Evolutionary conservation across 192 early-diverging fungal species (phyloP), one percentile per base, ranked within the genome.

Genomic region (Linnemannia hyalina): DNA sequence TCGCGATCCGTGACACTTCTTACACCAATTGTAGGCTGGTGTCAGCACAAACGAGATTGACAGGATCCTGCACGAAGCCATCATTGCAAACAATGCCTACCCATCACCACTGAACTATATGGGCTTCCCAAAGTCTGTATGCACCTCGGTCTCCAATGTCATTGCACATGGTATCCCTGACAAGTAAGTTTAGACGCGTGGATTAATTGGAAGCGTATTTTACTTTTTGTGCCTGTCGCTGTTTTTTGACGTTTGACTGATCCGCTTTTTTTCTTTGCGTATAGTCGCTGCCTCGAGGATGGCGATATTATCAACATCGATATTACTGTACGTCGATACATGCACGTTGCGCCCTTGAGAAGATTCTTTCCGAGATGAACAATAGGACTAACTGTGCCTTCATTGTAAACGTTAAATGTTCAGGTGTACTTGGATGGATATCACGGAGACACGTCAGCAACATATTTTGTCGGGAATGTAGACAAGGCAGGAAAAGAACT

Each of bases 121-220:
- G 89, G 86, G 93, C 54, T 99, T 99, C 87, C 99, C 99, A 16
- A 99, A 99, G 88, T 98, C 97, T 63, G 93, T 95, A 77, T 99
- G 99, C 92, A 98, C 95, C 68, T 93, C 84, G 0, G 72, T 86
- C 1, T 86, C 84, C 1, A 86, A 86, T 32, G 97, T 98, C 29
- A 97, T 99, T 78, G 99, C 98, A 81, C 99, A 99, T 80, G 98
- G 97, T 65, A 99, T 99, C 74, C 99, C 99, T 18, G 99, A 99
- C 76, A 60, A 76, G 84, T 86, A 85, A 69, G 63, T 22, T 22
- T 22, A n/a, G 4, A 69, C 16, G 23, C 38, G 1, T 35, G 15
- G 16, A 41, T 36, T 52, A 42, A 42, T 57, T 38, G 1, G 32
- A 29, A 13, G 44, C 10, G 0, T 46, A 29, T n/a, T 49, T 47